A percentile compares a stretch with the other conserved stretches of the same genome.
Conservation (phyloP, 345 rosid species). For the Mallotus nudiflorus region DNA sequence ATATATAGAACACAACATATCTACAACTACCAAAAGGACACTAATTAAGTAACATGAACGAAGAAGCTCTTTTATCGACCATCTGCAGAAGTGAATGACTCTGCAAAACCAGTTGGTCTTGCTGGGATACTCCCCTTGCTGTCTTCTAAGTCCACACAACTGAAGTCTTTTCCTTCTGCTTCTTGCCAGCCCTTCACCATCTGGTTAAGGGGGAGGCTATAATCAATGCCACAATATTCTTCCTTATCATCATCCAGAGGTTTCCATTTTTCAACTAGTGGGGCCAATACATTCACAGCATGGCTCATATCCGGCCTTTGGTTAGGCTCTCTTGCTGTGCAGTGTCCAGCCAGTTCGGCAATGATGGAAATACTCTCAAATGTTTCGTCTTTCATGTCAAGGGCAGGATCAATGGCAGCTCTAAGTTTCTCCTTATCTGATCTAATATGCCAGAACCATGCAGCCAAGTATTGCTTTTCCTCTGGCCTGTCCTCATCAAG, state of each 20-base stretch:
- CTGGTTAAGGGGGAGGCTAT: constrained; percentile 73
- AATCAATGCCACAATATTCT: constrained; percentile 71
- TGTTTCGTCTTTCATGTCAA: constrained; percentile 51
- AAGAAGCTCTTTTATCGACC: constrained; percentile 45
- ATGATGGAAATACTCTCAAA: constrained; percentile 55
- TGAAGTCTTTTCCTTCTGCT: constrained; percentile 66
- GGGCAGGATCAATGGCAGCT: constrained; percentile 59
- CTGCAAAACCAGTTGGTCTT: constrained; percentile 68
- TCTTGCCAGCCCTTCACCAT: constrained; percentile 87
- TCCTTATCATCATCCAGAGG: constrained; percentile 52
- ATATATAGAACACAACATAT: constrained; percentile 23
- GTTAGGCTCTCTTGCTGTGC: constrained; percentile 68
- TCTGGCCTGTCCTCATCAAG: constrained; percentile 70
- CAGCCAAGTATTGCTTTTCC: constrained; percentile 71
- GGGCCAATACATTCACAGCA: constrained; percentile 61
- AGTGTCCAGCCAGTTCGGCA: constrained; percentile 74
- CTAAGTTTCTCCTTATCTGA: constrained; percentile 53
- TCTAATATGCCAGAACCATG: constrained; percentile 70
- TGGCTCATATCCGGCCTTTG: constrained; percentile 84
- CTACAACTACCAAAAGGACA: constrained; percentile 30
- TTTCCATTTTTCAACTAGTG: constrained; percentile 76
- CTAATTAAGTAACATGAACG: not conserved
- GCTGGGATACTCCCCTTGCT: constrained; percentile 77
- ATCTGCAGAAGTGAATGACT: constrained; percentile 71
- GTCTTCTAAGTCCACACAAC: constrained; percentile 53